Evolutionary conservation across 164 flowering plant genomes (phyloP).

Genomic region (Vitis vinifera): DNA sequence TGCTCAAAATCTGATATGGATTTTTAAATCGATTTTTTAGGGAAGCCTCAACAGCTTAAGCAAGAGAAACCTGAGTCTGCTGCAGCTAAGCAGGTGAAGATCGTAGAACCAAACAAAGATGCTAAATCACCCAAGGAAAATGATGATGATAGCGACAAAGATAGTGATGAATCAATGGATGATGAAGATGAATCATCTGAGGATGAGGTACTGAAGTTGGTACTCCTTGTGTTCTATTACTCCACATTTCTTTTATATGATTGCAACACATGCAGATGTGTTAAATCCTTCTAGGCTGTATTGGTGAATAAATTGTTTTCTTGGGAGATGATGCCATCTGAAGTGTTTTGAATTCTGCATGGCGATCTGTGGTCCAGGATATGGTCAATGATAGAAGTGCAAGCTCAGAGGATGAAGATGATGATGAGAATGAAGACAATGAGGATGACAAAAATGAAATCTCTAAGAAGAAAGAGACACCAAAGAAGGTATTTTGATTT

Average conservation of each 20-base stretch:
- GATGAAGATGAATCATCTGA: conserved; percentile 16
- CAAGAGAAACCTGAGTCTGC: conserved; percentile 20
- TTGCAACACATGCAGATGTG: background rate
- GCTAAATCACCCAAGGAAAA: conserved; percentile 10
- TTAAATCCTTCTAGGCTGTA: background rate
- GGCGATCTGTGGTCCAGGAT: background rate
- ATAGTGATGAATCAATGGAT: conserved; percentile 2
- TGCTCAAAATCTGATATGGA: background rate
- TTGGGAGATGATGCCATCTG: too few species aligned
- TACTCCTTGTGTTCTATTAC: background rate
- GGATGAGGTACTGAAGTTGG: conserved; percentile 11
- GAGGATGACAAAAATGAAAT: conserved; percentile 16
- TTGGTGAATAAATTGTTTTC: too few species aligned
- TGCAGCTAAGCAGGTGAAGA: conserved; percentile 33
- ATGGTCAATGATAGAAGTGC: conserved; percentile 2
- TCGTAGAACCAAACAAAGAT: conserved; percentile 32
- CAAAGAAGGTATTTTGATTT: conserved; percentile 28
- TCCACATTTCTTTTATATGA: background rate
- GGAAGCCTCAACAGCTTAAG: conserved; percentile 16
- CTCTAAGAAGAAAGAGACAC: conserved; percentile 28
- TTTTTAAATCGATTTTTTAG: conserved; percentile 10
- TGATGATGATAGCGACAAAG: conserved; percentile 17
- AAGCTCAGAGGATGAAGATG: conserved; percentile 21
- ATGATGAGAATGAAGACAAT: conserved; percentile 19
- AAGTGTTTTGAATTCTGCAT: too few species aligned